These are phyloP conservation scores for Dendrobium huoshanense DNA, from an alignment of 106 monocot species.

Conservation along the genomic window DNA sequence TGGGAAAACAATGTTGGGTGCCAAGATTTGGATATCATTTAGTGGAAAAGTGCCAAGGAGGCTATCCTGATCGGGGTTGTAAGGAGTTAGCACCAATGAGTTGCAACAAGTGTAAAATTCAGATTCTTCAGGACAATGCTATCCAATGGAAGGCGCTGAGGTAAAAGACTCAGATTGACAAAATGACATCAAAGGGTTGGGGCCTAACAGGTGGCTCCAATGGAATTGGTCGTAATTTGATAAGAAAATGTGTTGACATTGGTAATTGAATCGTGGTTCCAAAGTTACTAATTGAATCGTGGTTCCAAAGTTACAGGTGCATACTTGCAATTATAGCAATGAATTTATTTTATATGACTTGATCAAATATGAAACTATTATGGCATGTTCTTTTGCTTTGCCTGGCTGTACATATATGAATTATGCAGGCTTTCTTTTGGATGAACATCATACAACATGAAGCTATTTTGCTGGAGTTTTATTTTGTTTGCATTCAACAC, in stretches of 20 bases:
- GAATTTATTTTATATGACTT: conserved; percentile 4
- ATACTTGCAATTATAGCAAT: not conserved
- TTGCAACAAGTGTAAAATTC: no score
- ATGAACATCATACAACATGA: not conserved
- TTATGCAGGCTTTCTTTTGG: not conserved
- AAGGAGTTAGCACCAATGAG: no score
- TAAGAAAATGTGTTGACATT: not conserved
- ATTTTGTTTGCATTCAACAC: not conserved
- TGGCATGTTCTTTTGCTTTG: not conserved
- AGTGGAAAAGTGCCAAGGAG: no score
- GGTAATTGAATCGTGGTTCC: not conserved
- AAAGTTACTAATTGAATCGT: not conserved
- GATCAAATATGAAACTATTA: not conserved
- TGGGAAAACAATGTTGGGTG: no score
- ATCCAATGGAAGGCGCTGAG: no score
- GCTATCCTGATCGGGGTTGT: no score
- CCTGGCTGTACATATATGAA: not conserved
- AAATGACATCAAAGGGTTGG: no score
- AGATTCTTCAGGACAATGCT: no score
- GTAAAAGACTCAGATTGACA: no score
- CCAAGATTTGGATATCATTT: no score
- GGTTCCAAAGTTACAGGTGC: not conserved
- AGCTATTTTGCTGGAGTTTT: not conserved
- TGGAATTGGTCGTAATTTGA: no score
- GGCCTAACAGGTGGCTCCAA: no score